Evolutionary conservation across 2,329 filamentous ascomycete species (phyloP), one percentile per base, ranked within the genome.

Genomic region (Bretziella fagacearum): DNA sequence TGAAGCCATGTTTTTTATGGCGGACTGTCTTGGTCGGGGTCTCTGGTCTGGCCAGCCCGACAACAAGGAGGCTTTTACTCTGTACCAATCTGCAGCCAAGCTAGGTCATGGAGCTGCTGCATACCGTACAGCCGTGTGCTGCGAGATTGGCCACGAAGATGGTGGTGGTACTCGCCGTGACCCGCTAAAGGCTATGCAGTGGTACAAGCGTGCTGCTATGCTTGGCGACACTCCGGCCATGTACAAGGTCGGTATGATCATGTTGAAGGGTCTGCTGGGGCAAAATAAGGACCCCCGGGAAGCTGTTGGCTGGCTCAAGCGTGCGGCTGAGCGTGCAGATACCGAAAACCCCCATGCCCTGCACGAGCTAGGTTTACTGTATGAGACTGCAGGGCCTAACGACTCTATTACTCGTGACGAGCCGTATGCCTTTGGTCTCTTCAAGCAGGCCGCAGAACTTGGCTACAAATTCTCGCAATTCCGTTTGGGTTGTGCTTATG

Each of bases 231-330:
- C 82, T 1, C 83, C 89, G 0, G 91, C 87, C 25, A 93, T 96
- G 85, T 98, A 95, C 67, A 98, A 98, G 63, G 78, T 96, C 63
- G 91, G 91, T 50, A 93, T 95, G 80, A 93, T 98, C 54, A 67
- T 84, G 52, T 73, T 96, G 47, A 96, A 96, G 62, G 91, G 89
- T 8, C 69, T 96, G 23, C 72, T 98, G n/a, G 87, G 87, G 3
- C 87, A 96, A 59, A 73, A 71, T 20, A 77, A 70, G 57, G 93
- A 93, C 57, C 74, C 84, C 2, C 74, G 81, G 36, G 91, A 96
- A 63, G 87, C 86, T 15, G 74, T 95, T 20, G 79, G 77, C 18
- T 96, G 91, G 87, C 71, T 98, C 46, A 94, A 94, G 65, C 77
- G 87, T 37, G 91, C 91, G 2, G 87, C 87, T 0, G 87, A 96